Conservation (phyloP, 345 rosid genomes). For the Lepidium africanum region DNA sequence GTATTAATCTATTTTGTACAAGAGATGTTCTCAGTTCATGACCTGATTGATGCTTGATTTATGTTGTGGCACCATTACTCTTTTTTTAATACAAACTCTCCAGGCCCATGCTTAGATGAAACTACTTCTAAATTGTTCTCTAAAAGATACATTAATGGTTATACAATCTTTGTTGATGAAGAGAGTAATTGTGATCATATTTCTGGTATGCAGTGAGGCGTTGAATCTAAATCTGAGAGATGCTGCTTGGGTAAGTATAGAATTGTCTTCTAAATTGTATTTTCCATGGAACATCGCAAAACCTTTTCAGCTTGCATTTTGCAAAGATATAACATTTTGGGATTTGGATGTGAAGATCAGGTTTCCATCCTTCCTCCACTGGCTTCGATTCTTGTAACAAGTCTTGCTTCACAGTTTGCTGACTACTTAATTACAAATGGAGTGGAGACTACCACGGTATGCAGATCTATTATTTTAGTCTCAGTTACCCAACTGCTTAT, state of each 20-base stretch:
- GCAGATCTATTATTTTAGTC: background rate
- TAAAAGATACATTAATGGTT: background rate
- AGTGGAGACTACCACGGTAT: constrained; percentile 77
- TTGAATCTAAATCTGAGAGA: constrained; percentile 78
- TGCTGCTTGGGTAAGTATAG: constrained; percentile 85
- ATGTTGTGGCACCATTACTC: constrained; percentile 7
- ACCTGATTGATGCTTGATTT: constrained; percentile 1
- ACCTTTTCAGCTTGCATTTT: background rate
- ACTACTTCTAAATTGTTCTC: background rate
- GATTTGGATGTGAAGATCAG: constrained; percentile 40
- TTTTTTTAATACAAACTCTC: constrained; percentile 1
- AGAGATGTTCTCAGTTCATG: background rate
- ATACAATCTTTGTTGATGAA: constrained; percentile 6
- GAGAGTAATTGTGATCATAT: background rate
- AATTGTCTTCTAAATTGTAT: background rate
- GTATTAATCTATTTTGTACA: background rate
- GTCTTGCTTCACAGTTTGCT: constrained; percentile 73
- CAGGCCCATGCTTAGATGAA: background rate
- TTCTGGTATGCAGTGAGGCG: constrained; percentile 63
- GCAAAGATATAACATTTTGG: constrained; percentile 10
- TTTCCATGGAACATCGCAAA: background rate
- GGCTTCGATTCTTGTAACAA: constrained; percentile 76
- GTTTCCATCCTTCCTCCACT: constrained; percentile 97
- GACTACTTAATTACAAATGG: constrained; percentile 78
- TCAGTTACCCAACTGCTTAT: background rate